Evolutionary conservation across 768 basidiomycete genomes (phyloP), one percentile per base, ranked within the genome.

Genomic region (Lactarius evosmus): DNA sequence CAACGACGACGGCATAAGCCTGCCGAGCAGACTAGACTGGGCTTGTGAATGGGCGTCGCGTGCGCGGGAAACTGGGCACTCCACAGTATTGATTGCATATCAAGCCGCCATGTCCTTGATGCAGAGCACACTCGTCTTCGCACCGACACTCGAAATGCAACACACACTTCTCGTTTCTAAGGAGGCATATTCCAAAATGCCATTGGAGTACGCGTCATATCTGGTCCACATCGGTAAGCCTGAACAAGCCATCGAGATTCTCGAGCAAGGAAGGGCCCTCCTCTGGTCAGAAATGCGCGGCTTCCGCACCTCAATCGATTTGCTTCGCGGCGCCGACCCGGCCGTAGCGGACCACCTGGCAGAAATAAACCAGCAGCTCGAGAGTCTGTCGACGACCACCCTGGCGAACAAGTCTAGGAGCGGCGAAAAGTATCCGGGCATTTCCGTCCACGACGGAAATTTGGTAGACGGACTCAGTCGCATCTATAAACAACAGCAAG

Each of bases 281-380:
- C 54, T 66, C 4, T 66, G 65, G 65, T 56, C 54, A 0, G 44
- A 66, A 49, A 38, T 66, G 32, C 63, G 49, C 27, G 51, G 54
- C 5, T 38, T 66, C 22, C 65, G 65, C 6, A 50, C 63, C 5
- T 56, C 65, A 2, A 17, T 54, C 8, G 65, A 66, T 14, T 50
- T 46, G 9, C 53, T 66, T n/a, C 36, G 50, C 7, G 19, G 4
- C 0, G 27, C 29, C 19, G 14, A 59, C 16, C 49, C 46, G 8
- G 41, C 4, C 4, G 36, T 66, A 6, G 65, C 65, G 2, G 14
- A 52, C 3, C 3, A 22, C 7, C 25, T 52, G 16, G 38, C 4
- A 8, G 34, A 27, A 2, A 22, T 44, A 11, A 25, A 22, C 38
- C 19, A 29, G 3, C 19, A 41, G 19, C 60, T 51, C 17, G 52